Evolutionary conservation across 2,329 filamentous ascomycete species (phyloP).

Genomic region (Phyllosticta paracitricarpa): DNA sequence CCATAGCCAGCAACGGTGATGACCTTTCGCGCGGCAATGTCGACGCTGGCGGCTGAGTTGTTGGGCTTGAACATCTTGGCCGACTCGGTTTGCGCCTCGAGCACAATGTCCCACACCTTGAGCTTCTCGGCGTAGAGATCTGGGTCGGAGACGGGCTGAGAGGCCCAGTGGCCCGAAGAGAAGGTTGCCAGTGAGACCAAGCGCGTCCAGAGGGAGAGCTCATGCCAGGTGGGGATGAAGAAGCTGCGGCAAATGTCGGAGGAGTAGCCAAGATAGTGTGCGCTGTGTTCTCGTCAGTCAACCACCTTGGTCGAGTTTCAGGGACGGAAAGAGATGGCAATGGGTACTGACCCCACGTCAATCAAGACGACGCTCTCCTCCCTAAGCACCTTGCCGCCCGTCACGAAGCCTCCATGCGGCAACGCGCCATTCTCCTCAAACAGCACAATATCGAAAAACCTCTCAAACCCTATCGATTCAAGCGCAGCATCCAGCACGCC

Average conservation of each 20-base stretch:
- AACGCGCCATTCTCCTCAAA: slow-evolving; percentile 48
- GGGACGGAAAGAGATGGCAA: slow-evolving; percentile 14
- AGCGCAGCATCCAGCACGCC: slow-evolving; percentile 47
- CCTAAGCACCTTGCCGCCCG: slow-evolving; percentile 41
- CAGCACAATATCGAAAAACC: slow-evolving; percentile 55
- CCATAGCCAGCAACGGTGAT: slow-evolving; percentile 51
- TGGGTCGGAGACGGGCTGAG: slow-evolving; percentile 5
- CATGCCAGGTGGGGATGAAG: slow-evolving; percentile 28
- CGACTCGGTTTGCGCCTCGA: slow-evolving; percentile 52
- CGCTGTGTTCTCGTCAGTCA: slow-evolving; percentile 22
- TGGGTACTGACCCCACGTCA: slow-evolving; percentile 38
- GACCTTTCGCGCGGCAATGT: slow-evolving; percentile 49
- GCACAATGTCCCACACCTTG: slow-evolving; percentile 49
- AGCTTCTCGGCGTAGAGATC: slow-evolving; percentile 37
- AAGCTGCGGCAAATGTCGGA: slow-evolving; percentile 57
- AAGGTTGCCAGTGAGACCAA: slow-evolving; percentile 8
- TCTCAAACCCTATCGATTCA: slow-evolving; percentile 42
- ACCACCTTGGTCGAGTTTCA: neutral
- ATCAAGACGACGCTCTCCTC: slow-evolving; percentile 51
- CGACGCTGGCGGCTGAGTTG: slow-evolving; percentile 47
- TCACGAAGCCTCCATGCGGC: slow-evolving; percentile 43
- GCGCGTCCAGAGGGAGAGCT: slow-evolving; percentile 23
- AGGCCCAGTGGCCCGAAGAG: neutral
- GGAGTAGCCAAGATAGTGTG: slow-evolving; percentile 52
- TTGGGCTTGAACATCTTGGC: slow-evolving; percentile 41